Conservation (phyloP, 306 rosid genomes). For the Cicer judaicum region DNA sequence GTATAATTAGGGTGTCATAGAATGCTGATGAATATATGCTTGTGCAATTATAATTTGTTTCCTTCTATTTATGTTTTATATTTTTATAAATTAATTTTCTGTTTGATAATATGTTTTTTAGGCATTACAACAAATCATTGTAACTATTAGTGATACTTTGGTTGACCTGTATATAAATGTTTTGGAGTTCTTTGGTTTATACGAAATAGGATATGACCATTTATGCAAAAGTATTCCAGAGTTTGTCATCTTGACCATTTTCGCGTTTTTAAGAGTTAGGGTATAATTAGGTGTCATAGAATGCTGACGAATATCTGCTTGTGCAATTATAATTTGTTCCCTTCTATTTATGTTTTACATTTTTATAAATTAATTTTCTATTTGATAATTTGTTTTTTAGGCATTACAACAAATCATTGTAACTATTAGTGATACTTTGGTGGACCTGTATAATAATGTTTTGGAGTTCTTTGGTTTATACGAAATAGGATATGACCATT, state of each 20-base stretch:
- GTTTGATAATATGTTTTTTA: background rate
- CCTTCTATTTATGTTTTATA: background rate
- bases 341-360: background rate
- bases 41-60: background rate
- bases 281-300: too few species aligned
- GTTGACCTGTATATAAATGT: background rate
- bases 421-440: slow-evolving; percentile 10
- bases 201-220: too few species aligned
- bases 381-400: background rate
- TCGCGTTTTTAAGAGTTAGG: too few species aligned
- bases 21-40: too few species aligned
- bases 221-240: too few species aligned
- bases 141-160: slow-evolving; percentile 11
- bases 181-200: background rate
- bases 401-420: background rate
- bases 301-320: too few species aligned
- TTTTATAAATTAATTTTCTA: background rate
- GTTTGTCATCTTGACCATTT: too few species aligned
- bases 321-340: background rate
- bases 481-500: background rate
- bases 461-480: slow-evolving; percentile 24
- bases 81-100: background rate
- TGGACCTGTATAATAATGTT: background rate
- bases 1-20: too few species aligned
- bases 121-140: background rate